Percentiles rank a stretch among this genome's conserved stretches.
Conservation (phyloP, 352 stramenopile genomes). For the Phytophthora chlamydospora region DNA sequence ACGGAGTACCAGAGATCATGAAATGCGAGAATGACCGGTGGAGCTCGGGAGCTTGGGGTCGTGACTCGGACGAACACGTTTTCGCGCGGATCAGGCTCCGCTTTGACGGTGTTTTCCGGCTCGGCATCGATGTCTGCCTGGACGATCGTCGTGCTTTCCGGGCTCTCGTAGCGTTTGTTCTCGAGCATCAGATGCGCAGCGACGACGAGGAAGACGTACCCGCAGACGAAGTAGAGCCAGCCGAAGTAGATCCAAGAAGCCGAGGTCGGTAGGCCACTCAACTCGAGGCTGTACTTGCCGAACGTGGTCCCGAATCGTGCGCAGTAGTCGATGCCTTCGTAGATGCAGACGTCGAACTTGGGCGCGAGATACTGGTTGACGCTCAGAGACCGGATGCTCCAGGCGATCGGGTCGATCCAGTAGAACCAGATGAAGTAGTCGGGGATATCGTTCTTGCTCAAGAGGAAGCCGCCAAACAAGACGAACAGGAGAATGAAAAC, state of each 20-base stretch:
- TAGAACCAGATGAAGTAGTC: constrained; percentile 69
- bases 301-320: constrained; percentile 25
- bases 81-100: constrained; percentile 8
- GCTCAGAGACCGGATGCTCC: constrained; percentile 53
- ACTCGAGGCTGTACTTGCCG: constrained; percentile 43
- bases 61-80: background rate
- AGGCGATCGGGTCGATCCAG: constrained; percentile 72
- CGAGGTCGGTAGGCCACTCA: constrained; percentile 51
- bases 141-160: constrained; percentile 33
- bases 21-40: too few relatives aligned
- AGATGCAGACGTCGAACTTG: constrained; percentile 43
- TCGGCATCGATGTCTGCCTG: constrained; percentile 26
- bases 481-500: constrained; percentile 63
- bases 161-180: constrained; percentile 47
- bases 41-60: background rate
- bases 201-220: constrained; percentile 46
- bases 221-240: constrained; percentile 43
- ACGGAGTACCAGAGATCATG: too few relatives aligned
- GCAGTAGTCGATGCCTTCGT: constrained; percentile 54
- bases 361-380: constrained; percentile 59
- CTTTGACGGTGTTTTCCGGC: background rate
- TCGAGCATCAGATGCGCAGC: constrained; percentile 41
- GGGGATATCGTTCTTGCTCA: constrained; percentile 55
- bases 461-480: constrained; percentile 70
- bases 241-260: background rate